Conservation (phyloP, 805 yeast genomes). For the Tetrapisispora nanseiensis region DNA sequence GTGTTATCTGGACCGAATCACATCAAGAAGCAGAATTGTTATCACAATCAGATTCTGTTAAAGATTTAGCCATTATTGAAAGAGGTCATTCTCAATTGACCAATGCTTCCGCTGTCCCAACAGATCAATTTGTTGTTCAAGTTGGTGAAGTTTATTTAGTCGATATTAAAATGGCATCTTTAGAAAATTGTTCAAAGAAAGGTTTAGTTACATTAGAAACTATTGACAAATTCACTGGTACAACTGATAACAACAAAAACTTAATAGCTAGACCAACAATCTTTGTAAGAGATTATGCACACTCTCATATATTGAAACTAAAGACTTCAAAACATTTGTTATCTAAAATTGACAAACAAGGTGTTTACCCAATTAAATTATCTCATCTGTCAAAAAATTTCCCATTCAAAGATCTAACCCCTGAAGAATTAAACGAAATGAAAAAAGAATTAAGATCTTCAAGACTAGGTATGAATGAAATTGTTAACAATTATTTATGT, state of each 20-base stretch:
- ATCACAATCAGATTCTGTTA: conserved; percentile 17
- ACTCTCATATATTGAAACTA: conserved; percentile 65
- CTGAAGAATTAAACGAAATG: conserved; percentile 33
- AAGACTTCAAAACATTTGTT: conserved; percentile 64
- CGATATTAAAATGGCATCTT: conserved; percentile 73
- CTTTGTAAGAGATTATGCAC: conserved; percentile 79
- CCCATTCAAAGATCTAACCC: conserved; percentile 39
- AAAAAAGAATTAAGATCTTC: conserved; percentile 49
- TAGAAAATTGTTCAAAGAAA: conserved; percentile 41
- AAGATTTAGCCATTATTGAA: conserved; percentile 35
- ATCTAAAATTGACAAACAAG: conserved; percentile 58
- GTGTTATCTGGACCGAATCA: conserved; percentile 79
- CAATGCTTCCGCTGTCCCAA: conserved; percentile 54
- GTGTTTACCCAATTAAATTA: conserved; percentile 89
- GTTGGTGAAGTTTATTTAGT: conserved; percentile 83
- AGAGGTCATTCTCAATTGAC: conserved; percentile 29
- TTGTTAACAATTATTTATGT: conserved; percentile 68
- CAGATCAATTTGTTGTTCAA: conserved; percentile 59
- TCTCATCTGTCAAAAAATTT: conserved; percentile 55
- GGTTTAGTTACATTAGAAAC: conserved; percentile 64
- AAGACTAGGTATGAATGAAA: conserved; percentile 71
- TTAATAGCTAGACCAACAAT: conserved; percentile 59
- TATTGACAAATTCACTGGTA: conserved; percentile 54
- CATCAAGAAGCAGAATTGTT: conserved; percentile 61
- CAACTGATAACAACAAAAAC: conserved; percentile 42